A percentile compares a stretch with the other conserved stretches of the same genome.
These are phyloP conservation scores for Meripilus lineatus DNA, from an alignment of 1,284 basidiomycete species.

Conservation along the genomic window DNA sequence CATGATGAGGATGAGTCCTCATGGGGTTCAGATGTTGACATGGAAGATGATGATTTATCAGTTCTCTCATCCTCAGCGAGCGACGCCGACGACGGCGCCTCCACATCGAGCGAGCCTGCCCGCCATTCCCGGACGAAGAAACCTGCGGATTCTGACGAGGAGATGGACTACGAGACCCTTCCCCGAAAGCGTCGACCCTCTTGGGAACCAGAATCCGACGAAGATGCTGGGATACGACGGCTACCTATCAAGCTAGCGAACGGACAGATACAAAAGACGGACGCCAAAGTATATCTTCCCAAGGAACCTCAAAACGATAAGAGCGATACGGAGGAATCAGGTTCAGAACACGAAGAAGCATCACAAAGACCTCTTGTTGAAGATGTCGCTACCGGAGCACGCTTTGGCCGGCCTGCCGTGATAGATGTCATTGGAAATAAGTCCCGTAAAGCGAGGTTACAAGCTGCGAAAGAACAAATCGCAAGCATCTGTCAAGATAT, in stretches of 20 bases:
- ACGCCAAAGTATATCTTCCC: conserved; percentile 26
- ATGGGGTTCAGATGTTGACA: conserved; percentile 45
- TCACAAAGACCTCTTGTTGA: conserved; percentile 35
- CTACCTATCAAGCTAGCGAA: conserved; percentile 84
- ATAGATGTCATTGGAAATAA: conserved; percentile 66
- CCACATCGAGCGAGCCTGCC: conserved; percentile 13
- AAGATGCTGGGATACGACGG: conserved; percentile 53
- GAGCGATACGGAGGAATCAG: conserved; percentile 29
- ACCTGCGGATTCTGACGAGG: conserved; percentile 36
- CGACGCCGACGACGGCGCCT: conserved; percentile 27
- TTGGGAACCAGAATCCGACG: conserved; percentile 40
- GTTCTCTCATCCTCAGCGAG: too few species aligned
- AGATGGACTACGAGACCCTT: conserved; percentile 65
- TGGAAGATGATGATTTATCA: conserved; percentile 24
- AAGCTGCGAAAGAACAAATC: conserved; percentile 85
- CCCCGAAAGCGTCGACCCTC: conserved; percentile 48
- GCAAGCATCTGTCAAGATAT: conserved; percentile 88
- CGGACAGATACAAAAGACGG: conserved; percentile 63
- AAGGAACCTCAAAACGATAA: conserved; percentile 33
- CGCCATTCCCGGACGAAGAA: conserved; percentile 8
- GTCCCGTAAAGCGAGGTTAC: conserved; percentile 68
- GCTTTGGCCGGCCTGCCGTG: conserved; percentile 79
- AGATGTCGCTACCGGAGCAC: conserved; percentile 71
- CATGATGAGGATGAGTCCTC: conserved; percentile 43
- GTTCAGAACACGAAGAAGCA: conserved; percentile 14